These are phyloP conservation scores for Rhizophora mangle DNA, from an alignment of 345 rosid species.

Conservation along the genomic window DNA sequence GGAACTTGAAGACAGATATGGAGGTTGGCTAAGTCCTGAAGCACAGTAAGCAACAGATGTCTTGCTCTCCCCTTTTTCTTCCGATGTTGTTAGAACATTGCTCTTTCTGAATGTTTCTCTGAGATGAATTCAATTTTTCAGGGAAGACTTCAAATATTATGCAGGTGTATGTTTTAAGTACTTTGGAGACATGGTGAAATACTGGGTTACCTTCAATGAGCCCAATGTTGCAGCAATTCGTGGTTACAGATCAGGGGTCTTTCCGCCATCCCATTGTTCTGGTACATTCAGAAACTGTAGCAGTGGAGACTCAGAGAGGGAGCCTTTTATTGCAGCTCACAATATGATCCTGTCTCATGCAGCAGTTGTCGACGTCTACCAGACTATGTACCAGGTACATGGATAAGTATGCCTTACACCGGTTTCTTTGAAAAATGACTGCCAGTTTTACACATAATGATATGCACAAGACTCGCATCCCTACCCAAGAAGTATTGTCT, in stretches of 20 bases:
- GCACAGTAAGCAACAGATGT: conserved; percentile 39
- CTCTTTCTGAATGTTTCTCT: background rate
- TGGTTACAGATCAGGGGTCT: conserved; percentile 49
- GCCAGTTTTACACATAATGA: background rate
- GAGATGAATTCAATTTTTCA: conserved; percentile 15
- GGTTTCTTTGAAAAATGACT: background rate
- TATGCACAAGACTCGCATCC: no score
- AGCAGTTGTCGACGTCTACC: conserved; percentile 47
- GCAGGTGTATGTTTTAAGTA: conserved; percentile 52
- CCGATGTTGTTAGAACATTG: background rate
- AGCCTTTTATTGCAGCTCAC: conserved; percentile 59
- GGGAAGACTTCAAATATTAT: conserved; percentile 58
- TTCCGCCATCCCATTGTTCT: conserved; percentile 64
- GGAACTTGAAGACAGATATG: conserved; percentile 64
- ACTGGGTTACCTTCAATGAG: conserved; percentile 65
- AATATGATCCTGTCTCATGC: conserved; percentile 62
- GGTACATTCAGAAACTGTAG: conserved; percentile 51
- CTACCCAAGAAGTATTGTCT: no score
- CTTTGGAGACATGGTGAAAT: conserved; percentile 58
- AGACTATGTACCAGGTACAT: conserved; percentile 50
- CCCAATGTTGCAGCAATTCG: conserved; percentile 47
- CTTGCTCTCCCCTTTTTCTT: background rate
- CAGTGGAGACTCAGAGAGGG: conserved; percentile 45
- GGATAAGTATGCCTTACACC: background rate
- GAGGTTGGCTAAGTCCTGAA: conserved; percentile 68